Evolutionary conservation across 129 eudicot genomes (phyloP), one percentile per base, ranked within the genome.

Genomic region (Deinandra increscens): DNA sequence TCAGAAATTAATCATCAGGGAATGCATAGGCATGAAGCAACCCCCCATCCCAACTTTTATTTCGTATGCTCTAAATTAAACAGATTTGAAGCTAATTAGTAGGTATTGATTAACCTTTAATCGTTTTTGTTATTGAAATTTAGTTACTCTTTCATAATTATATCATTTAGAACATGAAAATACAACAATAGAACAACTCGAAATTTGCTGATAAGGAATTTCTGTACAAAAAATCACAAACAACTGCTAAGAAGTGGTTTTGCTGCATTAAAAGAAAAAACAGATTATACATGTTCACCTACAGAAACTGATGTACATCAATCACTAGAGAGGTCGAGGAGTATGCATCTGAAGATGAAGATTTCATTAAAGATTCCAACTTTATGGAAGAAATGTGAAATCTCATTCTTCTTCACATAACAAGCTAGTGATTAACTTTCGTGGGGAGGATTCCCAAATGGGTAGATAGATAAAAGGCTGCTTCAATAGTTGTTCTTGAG

Each of bases 371-470:
- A 11, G 7, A 12, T 55, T 13, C 56, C 17, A 18, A 29, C 37
- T 36, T 39, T 38, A 60, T 64, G 29, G n/a, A n/a, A n/a, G n/a
- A n/a, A n/a, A n/a, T n/a, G n/a, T n/a, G n/a, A 69, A 15, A 45
- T 46, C 56, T 75, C 59, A 84, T n/a, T n/a, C n/a, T 29, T 76
- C 80, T 42, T 85, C 86, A 68, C 84, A 70, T 19, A 90, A 73
- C 5, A n/a, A 80, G 31, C 31, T n/a, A n/a, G 83, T 20, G 71
- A 90, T 70, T 53, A 90, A 86, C 55, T 90, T 89, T 15, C 60
- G 75, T 0, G 97, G 95, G 1, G 89, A 82, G 1, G 78, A 80
- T 12, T 73, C 74, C 91, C 95, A 90, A 63, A 87, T 67, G 1
- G 88, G 87, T 20, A 87, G 84, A 69, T 79, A 81, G 3, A 76